Conservation (phyloP, 345 rosid genomes). For the Dipteronia dyeriana region DNA sequence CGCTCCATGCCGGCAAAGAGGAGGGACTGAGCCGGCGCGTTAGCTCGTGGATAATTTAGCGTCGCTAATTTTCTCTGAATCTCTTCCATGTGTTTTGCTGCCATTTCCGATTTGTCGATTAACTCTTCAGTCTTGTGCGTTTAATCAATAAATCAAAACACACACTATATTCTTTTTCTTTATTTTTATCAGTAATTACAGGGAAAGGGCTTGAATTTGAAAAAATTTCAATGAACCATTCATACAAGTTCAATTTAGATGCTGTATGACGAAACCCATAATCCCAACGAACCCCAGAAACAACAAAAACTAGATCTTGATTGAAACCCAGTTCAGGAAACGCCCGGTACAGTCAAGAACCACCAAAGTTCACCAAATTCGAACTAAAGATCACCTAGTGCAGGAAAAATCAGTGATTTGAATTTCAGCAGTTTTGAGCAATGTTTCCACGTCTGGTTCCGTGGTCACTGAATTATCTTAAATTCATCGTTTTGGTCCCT, state of each 20-base stretch:
- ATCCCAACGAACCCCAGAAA: too few species aligned
- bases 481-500: too few species aligned
- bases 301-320: constrained; percentile 31
- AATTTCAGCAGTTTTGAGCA: too few species aligned
- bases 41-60: constrained; percentile 76
- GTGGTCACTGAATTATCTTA: too few species aligned
- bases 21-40: constrained; percentile 96
- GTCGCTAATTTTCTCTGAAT: constrained; percentile 69
- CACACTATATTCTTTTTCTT: neutral
- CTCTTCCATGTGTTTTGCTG: constrained; percentile 95
- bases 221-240: constrained; percentile 14
- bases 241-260: constrained; percentile 1
- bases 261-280: too few species aligned
- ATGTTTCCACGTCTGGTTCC: too few species aligned
- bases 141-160: neutral
- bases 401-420: too few species aligned
- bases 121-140: neutral
- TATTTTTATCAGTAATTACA: constrained; percentile 15
- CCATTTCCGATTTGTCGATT: constrained; percentile 39
- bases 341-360: constrained; percentile 19
- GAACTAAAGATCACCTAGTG: neutral
- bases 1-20: constrained; percentile 99
- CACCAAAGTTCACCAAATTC: constrained; percentile 22
- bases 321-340: constrained; percentile 37
- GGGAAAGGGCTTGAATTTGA: constrained; percentile 11